A percentile compares a stretch with the other conserved stretches of the same genome.
These are phyloP conservation scores for Begonia masoniana DNA, from an alignment of 306 rosid genomes.

Conservation along the genomic window DNA sequence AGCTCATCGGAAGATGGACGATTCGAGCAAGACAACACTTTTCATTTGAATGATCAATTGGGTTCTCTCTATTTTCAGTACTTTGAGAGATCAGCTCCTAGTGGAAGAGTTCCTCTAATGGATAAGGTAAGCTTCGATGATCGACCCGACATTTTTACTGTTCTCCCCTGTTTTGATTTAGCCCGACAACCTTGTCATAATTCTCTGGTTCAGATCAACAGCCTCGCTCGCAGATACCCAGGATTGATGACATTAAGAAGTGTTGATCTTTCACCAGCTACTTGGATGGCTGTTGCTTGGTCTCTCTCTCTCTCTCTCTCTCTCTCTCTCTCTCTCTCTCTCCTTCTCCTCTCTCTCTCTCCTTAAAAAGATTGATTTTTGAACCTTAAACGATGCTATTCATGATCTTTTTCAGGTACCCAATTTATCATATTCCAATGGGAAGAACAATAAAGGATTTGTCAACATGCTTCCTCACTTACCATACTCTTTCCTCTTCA, in stretches of 20 bases:
- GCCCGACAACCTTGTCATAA: not conserved
- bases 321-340: not conserved
- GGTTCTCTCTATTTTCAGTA: conserved; percentile 67
- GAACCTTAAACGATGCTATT: not conserved
- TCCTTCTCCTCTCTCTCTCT: not conserved
- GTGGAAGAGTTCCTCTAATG: conserved; percentile 92
- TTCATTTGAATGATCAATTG: conserved; percentile 55
- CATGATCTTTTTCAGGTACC: conserved; percentile 57
- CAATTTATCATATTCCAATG: conserved; percentile 96
- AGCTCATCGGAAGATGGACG: conserved; percentile 72
- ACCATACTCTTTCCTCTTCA: conserved; percentile 95
- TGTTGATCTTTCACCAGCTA: conserved; percentile 97
- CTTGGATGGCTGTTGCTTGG: conserved; percentile 99
- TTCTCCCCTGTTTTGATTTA: not conserved
- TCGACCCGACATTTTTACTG: not conserved
- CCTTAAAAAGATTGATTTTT: not conserved
- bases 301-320: conserved; percentile 23
- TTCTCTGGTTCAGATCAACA: conserved; percentile 38
- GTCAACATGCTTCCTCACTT: conserved; percentile 80
- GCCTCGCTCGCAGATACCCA: conserved; percentile 65
- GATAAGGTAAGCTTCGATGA: conserved; percentile 55
- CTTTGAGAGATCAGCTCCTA: conserved; percentile 90
- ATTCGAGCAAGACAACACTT: conserved; percentile 42
- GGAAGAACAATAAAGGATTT: conserved; percentile 87
- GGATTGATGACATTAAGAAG: conserved; percentile 86